Evolutionary conservation across 73 alveolate species (phyloP).

Genomic region (Halteria grandinella): DNA sequence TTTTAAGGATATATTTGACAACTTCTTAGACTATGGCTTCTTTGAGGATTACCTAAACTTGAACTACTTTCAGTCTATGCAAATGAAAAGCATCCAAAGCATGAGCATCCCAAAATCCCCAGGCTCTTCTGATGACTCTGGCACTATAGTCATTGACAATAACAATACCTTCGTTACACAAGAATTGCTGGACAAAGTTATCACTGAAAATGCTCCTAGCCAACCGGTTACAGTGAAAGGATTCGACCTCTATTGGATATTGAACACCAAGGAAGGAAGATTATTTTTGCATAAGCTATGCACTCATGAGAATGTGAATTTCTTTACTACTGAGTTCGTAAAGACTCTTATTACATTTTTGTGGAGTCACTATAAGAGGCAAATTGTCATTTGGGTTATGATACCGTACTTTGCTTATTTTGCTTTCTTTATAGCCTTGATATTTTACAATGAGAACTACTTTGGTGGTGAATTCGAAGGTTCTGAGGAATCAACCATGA

Average conservation of each 20-base stretch:
- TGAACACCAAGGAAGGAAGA: slow-evolving; percentile 41
- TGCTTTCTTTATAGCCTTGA: slow-evolving; percentile 12
- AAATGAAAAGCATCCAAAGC: slow-evolving; percentile 15
- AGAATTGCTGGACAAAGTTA: neutral
- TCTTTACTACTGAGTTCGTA: slow-evolving; percentile 18
- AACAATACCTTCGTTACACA: neutral
- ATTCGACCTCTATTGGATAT: slow-evolving; percentile 57
- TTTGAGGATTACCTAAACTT: neutral
- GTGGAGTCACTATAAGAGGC: slow-evolving; percentile 49
- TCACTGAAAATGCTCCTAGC: neutral
- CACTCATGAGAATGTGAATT: slow-evolving; percentile 1
- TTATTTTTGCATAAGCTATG: slow-evolving; percentile 3
- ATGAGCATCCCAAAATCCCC: neutral
- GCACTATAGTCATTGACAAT: neutral
- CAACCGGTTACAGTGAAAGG: slow-evolving; percentile 28
- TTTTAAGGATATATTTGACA: slow-evolving; percentile 1
- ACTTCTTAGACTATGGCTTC: neutral
- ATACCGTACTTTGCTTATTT: slow-evolving; percentile 44
- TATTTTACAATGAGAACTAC: slow-evolving; percentile 37
- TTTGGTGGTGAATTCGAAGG: slow-evolving; percentile 6
- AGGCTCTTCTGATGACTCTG: neutral
- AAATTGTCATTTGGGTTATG: slow-evolving; percentile 5
- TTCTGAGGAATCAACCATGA: too few species aligned
- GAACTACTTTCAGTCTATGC: slow-evolving; percentile 1
- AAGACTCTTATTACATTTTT: slow-evolving; percentile 20